Percentiles rank a stretch among this genome's conserved stretches.
Evolutionary conservation across 108 stramenopile species (phyloP).

Genomic region (Pseudonitzschia delicatissima): DNA sequence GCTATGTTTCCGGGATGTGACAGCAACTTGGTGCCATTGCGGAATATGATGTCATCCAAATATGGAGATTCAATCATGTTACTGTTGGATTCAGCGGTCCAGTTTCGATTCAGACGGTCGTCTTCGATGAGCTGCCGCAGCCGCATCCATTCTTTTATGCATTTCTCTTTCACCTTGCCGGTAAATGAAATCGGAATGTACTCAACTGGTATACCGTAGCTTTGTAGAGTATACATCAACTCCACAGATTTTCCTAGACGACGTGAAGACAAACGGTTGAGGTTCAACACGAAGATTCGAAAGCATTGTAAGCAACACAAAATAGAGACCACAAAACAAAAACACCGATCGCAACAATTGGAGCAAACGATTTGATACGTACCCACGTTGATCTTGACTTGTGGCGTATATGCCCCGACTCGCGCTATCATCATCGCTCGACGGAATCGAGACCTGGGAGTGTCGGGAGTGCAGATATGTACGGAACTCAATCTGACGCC

Average conservation of each 20-base stretch:
- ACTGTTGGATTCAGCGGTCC: too few relatives aligned
- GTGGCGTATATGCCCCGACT: neutral
- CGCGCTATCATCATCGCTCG: neutral
- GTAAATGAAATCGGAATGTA: constrained; percentile 11
- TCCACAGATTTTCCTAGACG: constrained; percentile 6
- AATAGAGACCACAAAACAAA: neutral
- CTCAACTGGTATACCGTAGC: constrained; percentile 26
- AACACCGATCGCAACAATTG: too few relatives aligned
- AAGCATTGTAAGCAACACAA: neutral
- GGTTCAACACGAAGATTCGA: neutral
- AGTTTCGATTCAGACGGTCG: too few relatives aligned
- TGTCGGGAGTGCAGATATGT: constrained; percentile 1
- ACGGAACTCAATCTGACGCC: neutral
- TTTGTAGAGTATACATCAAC: constrained; percentile 7
- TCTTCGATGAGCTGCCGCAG: neutral
- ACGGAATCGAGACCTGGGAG: neutral
- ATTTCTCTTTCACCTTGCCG: constrained; percentile 17
- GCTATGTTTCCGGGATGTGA: neutral
- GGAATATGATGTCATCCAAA: constrained; percentile 5
- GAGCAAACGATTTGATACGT: neutral
- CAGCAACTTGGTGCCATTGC: neutral
- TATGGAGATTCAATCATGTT: constrained; percentile 5
- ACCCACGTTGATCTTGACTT: neutral
- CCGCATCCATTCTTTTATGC: constrained; percentile 25
- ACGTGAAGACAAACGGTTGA: neutral